phyloP scores from a whole-genome alignment of 768 basidiomycete genomes.

The Rhodotorula toruloides region DNA sequence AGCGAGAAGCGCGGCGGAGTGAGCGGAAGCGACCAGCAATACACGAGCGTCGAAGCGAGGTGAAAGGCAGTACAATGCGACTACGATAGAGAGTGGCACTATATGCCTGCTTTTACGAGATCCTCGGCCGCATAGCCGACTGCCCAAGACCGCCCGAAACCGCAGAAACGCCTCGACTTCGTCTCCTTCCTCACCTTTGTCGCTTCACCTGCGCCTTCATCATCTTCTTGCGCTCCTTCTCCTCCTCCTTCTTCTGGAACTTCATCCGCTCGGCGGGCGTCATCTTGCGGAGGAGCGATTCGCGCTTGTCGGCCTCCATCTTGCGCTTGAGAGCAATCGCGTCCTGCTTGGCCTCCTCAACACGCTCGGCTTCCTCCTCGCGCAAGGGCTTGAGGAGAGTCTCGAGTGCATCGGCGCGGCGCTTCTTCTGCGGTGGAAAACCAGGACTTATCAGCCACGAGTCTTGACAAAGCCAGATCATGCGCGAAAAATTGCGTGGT shows the following conservation, averaged over 20 bases:
- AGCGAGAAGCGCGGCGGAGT: too few species aligned
- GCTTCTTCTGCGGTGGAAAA: constrained; percentile 11
- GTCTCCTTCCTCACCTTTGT: background rate
- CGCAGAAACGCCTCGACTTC: too few species aligned
- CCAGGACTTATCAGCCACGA: background rate
- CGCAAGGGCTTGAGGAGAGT: background rate
- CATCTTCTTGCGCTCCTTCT: constrained; percentile 14
- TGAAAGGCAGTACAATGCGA: too few species aligned
- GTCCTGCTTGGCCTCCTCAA: background rate
- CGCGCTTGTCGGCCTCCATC: constrained; percentile 2
- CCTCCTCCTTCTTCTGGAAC: constrained; percentile 14
- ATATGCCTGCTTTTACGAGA: too few species aligned
- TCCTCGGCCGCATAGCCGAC: too few species aligned
- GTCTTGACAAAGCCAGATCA: background rate
- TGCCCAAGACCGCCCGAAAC: too few species aligned
- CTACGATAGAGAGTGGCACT: too few species aligned
- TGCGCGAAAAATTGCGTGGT: background rate
- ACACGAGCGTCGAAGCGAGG: too few species aligned
- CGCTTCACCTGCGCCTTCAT: constrained; percentile 8
- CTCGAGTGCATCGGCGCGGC: constrained; percentile 15
- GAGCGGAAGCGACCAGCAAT: too few species aligned
- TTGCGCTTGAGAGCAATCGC: constrained; percentile 16
- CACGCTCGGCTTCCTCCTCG: constrained; percentile 6
- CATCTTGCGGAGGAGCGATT: constrained; percentile 1
- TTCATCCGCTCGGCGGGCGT: constrained; percentile 9